Base-by-base conservation (phyloP, 2,329 filamentous ascomycete genomes). In the Fusarium tupiense region DNA sequence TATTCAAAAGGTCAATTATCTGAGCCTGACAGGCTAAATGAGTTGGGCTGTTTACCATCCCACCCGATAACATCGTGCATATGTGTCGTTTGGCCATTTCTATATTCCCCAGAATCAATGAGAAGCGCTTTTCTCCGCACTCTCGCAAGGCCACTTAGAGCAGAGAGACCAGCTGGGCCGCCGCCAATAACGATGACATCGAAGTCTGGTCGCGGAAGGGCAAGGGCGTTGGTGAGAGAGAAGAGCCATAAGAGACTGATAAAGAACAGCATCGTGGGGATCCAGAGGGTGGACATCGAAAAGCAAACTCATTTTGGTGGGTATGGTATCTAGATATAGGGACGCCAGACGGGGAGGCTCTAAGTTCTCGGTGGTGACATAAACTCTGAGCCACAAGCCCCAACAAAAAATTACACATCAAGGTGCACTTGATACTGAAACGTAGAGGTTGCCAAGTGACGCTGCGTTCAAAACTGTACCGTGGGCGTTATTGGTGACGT, bases 1-100 rank as follows among this genome's bases (percentile, higher is more conserved):
- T 90, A n/a, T 16, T 0, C 0, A 3, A 0, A 1, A 11, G 2
- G 35, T 80, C 56, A 72, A 57, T 62, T 13, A 8, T 12, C 33
- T 54, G 20, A 14, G 3, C 7, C 4, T 26, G 2, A 2, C 1
- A 14, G 14, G 2, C 24, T n/a, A 17, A 1, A 47, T 22, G 24
- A 14, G 24, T 4, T 5, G 14, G 1, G 8, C 16, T 12, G n/a
- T 77, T 71, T 76, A 90, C 89, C 89, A 59, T 91, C 89, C 64
- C 85, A 88, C 7, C 89, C 89, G 33, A 91, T 82, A 1, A 91
- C 87, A 77, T 91, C 90, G 79, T 91, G 90, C 84, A 91, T 88
- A 71, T 90, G 85, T 20, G 89, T 81, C 0, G 90, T 91, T 0
- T 84, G 81, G 3, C 61, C 84, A 76, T 91, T 91, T 59, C 90